These are phyloP conservation scores for Chrysosporium queenslandicum DNA, from an alignment of 2,329 filamentous ascomycete genomes.

Conservation along the genomic window DNA sequence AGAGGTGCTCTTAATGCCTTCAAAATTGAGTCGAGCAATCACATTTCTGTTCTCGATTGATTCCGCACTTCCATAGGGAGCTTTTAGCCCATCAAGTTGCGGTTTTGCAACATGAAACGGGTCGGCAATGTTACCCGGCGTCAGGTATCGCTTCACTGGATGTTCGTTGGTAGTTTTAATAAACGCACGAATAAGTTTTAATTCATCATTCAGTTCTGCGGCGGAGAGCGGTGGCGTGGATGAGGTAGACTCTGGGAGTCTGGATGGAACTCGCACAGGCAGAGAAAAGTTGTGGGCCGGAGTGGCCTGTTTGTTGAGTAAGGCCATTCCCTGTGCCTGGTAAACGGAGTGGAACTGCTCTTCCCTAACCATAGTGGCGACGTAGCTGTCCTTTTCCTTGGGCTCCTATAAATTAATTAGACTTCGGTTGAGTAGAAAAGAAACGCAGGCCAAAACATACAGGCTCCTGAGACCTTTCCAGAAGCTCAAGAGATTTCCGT, in stretches of 20 bases:
- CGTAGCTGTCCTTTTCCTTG: neutral
- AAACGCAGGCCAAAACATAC: neutral
- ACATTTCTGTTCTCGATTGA: neutral
- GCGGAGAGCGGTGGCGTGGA: neutral
- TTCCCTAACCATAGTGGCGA: neutral
- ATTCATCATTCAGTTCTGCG: neutral
- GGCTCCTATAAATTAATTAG: neutral
- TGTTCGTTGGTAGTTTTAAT: neutral
- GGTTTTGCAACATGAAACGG: neutral
- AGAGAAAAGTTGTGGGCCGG: neutral
- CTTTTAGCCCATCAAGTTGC: neutral
- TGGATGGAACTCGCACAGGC: too few species aligned
- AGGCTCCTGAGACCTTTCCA: neutral
- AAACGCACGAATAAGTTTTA: slow-evolving; percentile 1
- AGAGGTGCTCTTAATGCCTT: neutral
- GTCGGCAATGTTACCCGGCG: slow-evolving; percentile 1
- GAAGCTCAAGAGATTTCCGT: neutral
- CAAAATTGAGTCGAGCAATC: slow-evolving; percentile 4
- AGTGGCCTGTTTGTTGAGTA: neutral
- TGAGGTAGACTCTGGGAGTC: neutral
- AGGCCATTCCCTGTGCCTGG: neutral
- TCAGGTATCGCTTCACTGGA: slow-evolving; percentile 6
- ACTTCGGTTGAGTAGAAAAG: neutral
- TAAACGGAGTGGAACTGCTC: neutral
- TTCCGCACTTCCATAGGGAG: slow-evolving; percentile 4